Evolutionary conservation across 495 filamentous ascomycete genomes (phyloP), one percentile per base, ranked within the genome.

Genomic region (Aspergillus diversus): DNA sequence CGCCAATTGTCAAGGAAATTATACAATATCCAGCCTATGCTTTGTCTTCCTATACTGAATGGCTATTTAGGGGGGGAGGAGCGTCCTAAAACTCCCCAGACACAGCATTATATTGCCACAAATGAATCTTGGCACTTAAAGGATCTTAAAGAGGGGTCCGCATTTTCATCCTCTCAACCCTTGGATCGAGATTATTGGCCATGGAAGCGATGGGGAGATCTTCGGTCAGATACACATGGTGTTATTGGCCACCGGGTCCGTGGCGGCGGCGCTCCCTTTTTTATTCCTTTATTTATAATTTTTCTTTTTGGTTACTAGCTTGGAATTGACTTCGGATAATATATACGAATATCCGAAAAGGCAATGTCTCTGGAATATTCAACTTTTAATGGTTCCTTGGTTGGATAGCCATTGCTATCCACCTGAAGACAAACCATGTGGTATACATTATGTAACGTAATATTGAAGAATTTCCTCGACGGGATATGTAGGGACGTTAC

Each of bases 371-470:
- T 15, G 11, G n/a, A 11, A 11, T 43, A 43, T 43, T 43, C 4
- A 43, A 8, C 39, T 43, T 43, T 43, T 43, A 15, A 43, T 7
- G 39, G 39, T 43, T 43, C 39, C 39, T 43, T 15, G 8, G 5
- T 4, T 43, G 39, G 39, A 43, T 43, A 43, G n/a, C 39, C 5
- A 11, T 43, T 4, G 21, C 17, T 12, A 17, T 1, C 33, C 15
- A 12, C 33, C 37, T 35, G 33, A 35, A n/a, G 8, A 7, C 21
- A 21, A 32, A 13, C 39, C 16, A 57, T 57, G 37, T 47, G 15
- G 55, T 47, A 42, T 47, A 33, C 37, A 39, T 48, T 43, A 57
- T 57, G 55, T 57, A 57, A 43, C 37, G 39, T 15, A 27, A 27
- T 27, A 27, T 27, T 27, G 21, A 27, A 27, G 21, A 2, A 27